phyloP scores from a whole-genome alignment of 306 rosid genomes.

The Cotoneaster glaucophyllus region DNA sequence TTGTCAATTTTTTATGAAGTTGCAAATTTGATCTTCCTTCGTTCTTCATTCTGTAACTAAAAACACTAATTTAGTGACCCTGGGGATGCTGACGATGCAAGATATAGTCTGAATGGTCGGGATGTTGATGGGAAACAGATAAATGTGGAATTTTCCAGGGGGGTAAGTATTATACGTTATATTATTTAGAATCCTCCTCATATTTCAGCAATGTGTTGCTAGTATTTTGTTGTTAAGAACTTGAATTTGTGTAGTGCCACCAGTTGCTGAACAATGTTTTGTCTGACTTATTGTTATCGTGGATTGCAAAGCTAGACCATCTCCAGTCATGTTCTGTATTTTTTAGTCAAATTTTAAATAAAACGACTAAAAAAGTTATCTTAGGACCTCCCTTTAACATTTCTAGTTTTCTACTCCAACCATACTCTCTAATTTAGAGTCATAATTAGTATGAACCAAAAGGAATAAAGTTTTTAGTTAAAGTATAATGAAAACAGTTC shows the following conservation, averaged over 20 bases:
- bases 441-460: too few relatives aligned
- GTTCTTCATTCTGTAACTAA: not conserved
- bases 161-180: conserved; percentile 25
- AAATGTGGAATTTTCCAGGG: conserved; percentile 40
- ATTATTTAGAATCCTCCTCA: not conserved
- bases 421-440: too few relatives aligned
- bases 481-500: too few relatives aligned
- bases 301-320: not conserved
- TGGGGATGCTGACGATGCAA: conserved; percentile 50
- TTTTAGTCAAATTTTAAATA: too few relatives aligned
- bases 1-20: not conserved
- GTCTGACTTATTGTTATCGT: not conserved
- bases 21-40: conserved; percentile 4
- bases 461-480: too few relatives aligned
- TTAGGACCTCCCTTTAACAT: too few relatives aligned
- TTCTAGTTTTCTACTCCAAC: too few relatives aligned
- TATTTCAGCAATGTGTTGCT: not conserved
- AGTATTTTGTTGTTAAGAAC: not conserved
- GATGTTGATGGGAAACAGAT: conserved; percentile 42
- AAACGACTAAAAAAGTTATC: too few relatives aligned
- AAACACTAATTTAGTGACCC: conserved; percentile 35
- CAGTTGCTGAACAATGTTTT: not conserved
- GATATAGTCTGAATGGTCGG: conserved; percentile 39
- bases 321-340: too few relatives aligned
- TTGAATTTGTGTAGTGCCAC: not conserved